These are phyloP conservation scores for Nicotiana otophora DNA, from an alignment of 257 asterid genomes.

Conservation along the genomic window DNA sequence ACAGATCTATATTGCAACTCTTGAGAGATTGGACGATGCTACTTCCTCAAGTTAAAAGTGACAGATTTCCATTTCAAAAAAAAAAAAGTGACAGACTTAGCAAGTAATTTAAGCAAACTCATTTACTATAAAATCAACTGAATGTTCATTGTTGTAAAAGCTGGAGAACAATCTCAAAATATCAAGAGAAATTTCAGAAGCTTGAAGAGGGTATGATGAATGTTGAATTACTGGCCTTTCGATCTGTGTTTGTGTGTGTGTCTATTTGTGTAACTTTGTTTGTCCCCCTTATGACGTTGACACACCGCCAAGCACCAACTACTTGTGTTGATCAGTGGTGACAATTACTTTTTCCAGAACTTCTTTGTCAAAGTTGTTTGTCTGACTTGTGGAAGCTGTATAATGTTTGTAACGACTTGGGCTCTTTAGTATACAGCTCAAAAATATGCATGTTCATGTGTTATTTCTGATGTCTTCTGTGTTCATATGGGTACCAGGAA, in stretches of 20 bases:
- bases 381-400: not conserved
- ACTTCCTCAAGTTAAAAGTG: not conserved
- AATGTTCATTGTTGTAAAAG: not conserved
- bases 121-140: not conserved
- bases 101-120: not conserved
- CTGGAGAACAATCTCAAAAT: not conserved
- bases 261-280: not conserved
- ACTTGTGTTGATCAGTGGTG: not conserved
- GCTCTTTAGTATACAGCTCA: not conserved
- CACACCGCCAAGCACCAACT: not conserved
- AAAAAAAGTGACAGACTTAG: not conserved
- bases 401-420: not conserved
- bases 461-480: not conserved
- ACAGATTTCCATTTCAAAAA: too few relatives aligned
- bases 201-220: not conserved
- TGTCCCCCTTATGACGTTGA: not conserved
- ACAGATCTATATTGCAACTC: not conserved
- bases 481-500: not conserved
- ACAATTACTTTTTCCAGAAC: not conserved
- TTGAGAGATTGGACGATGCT: not conserved
- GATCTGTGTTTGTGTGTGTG: not conserved
- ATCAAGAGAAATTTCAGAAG: not conserved
- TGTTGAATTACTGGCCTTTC: not conserved
- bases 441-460: not conserved
- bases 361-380: not conserved